Conservation (phyloP, 2,329 filamentous ascomycete species). For the Daldinia eschscholtzii region DNA sequence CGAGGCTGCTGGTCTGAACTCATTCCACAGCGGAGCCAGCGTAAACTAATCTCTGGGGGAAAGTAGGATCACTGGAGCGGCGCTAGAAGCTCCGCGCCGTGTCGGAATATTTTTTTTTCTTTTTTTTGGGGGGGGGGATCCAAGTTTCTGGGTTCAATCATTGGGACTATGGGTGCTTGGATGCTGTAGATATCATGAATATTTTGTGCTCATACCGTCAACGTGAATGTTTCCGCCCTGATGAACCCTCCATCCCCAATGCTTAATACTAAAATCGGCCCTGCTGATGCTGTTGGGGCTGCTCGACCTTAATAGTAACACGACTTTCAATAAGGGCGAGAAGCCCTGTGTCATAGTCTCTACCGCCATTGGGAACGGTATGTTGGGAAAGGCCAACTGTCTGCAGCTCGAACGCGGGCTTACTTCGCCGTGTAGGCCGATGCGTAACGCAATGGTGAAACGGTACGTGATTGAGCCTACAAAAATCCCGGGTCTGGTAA, state of each 20-base stretch:
- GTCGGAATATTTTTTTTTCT: slow-evolving; percentile 22
- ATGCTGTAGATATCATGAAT: slow-evolving; percentile 33
- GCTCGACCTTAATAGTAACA: slow-evolving; percentile 26
- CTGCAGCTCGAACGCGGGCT: slow-evolving; percentile 35
- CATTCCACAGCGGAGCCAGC: slow-evolving; percentile 24
- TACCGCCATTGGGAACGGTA: slow-evolving; percentile 12
- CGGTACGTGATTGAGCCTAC: slow-evolving; percentile 13
- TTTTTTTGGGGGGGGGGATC: too few relatives aligned
- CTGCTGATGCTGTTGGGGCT: slow-evolving; percentile 25
- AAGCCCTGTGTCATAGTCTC: slow-evolving; percentile 30
- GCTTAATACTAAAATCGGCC: slow-evolving; percentile 29
- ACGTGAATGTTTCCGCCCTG: slow-evolving; percentile 33
- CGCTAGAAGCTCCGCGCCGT: slow-evolving; percentile 23
- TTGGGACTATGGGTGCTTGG: slow-evolving; percentile 21
- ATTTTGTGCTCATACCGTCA: slow-evolving; percentile 40
- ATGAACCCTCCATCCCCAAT: slow-evolving; percentile 18
- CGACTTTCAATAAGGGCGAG: slow-evolving; percentile 9
- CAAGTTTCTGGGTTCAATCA: slow-evolving; percentile 21
- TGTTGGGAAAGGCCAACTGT: slow-evolving; percentile 35
- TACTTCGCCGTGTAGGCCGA: slow-evolving; percentile 38
- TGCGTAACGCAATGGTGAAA: slow-evolving; percentile 16
- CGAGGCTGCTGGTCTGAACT: slow-evolving; percentile 22
- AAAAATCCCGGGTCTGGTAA: slow-evolving; percentile 30
- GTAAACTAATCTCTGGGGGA: slow-evolving; percentile 29
- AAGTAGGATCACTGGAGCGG: slow-evolving; percentile 33